These are phyloP conservation scores for Polygonum aviculare DNA, from an alignment of 148 eudicot species.

Conservation along the genomic window DNA sequence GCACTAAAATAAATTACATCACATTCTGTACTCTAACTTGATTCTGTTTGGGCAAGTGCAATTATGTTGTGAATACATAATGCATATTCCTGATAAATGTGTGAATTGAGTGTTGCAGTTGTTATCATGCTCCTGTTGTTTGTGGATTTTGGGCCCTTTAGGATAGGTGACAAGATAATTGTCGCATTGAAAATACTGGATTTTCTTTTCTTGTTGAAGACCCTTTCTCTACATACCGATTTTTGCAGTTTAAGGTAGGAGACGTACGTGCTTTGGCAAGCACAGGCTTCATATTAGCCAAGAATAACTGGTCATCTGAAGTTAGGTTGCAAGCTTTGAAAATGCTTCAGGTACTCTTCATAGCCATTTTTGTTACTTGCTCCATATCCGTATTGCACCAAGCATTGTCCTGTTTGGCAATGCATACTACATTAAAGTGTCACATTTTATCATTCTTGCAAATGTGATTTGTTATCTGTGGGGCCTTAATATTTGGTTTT, in stretches of 20 bases:
- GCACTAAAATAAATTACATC: not conserved
- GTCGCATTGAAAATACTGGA: not conserved
- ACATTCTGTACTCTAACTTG: not conserved
- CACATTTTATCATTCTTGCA: not conserved
- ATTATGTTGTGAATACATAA: not conserved
- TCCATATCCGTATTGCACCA: conserved; percentile 2
- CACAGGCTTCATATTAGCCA: conserved; percentile 70
- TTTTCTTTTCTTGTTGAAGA: not conserved
- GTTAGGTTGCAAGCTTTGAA: conserved; percentile 86
- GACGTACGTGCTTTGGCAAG: conserved; percentile 74
- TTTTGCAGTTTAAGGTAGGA: conserved; percentile 78
- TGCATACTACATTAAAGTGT: not conserved
- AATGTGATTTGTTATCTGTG: not conserved
- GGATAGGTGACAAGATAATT: not conserved
- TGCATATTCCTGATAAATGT: not conserved
- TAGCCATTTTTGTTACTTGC: not conserved
- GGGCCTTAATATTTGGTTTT: not conserved
- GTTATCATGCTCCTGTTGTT: not conserved
- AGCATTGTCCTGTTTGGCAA: not conserved
- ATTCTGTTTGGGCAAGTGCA: not conserved
- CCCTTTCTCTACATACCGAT: not conserved
- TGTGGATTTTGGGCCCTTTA: not conserved
- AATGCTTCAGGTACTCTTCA: conserved; percentile 74
- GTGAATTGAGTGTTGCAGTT: not conserved
- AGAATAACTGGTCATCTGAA: conserved; percentile 90